Evolutionary conservation across 352 stramenopile species (phyloP).

Genomic region (Phytophthora pistaciae): DNA sequence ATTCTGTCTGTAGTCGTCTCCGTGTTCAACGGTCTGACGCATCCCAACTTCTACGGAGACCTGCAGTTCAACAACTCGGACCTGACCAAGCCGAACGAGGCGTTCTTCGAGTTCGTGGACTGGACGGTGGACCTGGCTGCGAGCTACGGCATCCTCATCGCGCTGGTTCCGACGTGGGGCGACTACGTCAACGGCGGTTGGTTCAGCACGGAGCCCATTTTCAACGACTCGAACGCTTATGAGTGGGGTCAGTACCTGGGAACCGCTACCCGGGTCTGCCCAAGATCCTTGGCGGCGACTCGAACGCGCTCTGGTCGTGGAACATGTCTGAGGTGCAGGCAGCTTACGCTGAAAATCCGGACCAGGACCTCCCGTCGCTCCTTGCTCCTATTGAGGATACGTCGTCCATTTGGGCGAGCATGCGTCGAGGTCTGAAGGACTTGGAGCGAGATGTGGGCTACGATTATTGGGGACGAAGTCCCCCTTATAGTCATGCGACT

Average conservation of each 20-base stretch:
- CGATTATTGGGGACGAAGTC: too few relatives aligned
- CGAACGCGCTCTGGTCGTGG: conserved; percentile 17
- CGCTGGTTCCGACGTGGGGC: conserved; percentile 21
- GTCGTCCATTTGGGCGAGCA: conserved; percentile 22
- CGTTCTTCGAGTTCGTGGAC: conserved; percentile 29
- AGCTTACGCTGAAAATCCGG: conserved; percentile 9
- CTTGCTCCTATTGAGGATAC: conserved; percentile 23
- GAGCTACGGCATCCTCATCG: conserved; percentile 31
- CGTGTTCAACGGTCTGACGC: conserved; percentile 26
- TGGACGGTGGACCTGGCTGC: conserved; percentile 25
- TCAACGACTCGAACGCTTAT: conserved; percentile 23
- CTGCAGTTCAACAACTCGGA: conserved; percentile 34
- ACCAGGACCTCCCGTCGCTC: conserved; percentile 6
- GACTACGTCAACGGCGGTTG: conserved; percentile 16
- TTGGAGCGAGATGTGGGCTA: conserved; percentile 14
- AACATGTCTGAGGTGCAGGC: conserved; percentile 17
- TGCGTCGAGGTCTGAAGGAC: conserved; percentile 19
- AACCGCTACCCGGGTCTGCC: conserved; percentile 22
- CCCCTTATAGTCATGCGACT: too few relatives aligned
- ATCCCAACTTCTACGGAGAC: conserved; percentile 34
- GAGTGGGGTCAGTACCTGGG: conserved; percentile 25
- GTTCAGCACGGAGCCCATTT: conserved; percentile 2
- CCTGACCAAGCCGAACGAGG: conserved; percentile 27
- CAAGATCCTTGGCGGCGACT: conserved; percentile 33
- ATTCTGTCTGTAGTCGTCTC: conserved; percentile 27